phyloP scores from a whole-genome alignment of 306 rosid species.

The Citrullus mucosospermus region DNA sequence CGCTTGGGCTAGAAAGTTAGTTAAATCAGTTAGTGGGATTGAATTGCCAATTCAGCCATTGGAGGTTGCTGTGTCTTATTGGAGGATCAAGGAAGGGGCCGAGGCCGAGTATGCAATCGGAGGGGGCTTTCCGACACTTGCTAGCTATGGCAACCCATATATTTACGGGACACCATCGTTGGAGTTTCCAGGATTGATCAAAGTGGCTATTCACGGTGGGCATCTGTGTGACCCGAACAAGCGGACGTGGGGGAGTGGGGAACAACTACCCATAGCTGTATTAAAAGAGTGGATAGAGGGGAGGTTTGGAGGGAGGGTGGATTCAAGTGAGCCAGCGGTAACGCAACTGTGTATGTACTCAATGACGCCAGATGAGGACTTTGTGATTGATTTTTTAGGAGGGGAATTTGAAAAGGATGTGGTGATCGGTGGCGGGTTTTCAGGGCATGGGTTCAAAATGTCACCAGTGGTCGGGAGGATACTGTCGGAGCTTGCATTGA shows the following conservation, averaged over 20 bases:
- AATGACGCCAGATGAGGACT: conserved; percentile 70
- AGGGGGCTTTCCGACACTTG: conserved; percentile 58
- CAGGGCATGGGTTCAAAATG: conserved; percentile 96
- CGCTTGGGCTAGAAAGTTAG: conserved; percentile 56
- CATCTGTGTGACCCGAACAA: conserved; percentile 54
- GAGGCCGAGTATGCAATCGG: conserved; percentile 26
- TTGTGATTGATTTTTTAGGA: conserved; percentile 71
- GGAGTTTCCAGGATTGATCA: conserved; percentile 82
- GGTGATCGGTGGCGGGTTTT: conserved; percentile 76
- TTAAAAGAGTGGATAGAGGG: conserved; percentile 46
- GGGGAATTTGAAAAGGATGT: conserved; percentile 58
- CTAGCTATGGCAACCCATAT: conserved; percentile 20
- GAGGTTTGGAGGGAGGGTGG: conserved; percentile 42
- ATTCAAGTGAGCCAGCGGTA: conserved; percentile 35
- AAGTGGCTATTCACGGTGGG: conserved; percentile 60
- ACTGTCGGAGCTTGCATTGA: conserved; percentile 40
- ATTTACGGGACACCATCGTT: conserved; percentile 64
- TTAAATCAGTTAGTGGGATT: conserved; percentile 39
- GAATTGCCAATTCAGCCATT: conserved; percentile 52
- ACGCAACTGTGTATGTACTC: conserved; percentile 76
- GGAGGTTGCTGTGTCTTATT: conserved; percentile 48
- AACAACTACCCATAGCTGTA: conserved; percentile 1
- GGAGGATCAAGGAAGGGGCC: conserved; percentile 66
- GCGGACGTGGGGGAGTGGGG: conserved; percentile 54
- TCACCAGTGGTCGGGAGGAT: conserved; percentile 60